phyloP scores from a whole-genome alignment of 345 rosid genomes.

The Linum trigynum region DNA sequence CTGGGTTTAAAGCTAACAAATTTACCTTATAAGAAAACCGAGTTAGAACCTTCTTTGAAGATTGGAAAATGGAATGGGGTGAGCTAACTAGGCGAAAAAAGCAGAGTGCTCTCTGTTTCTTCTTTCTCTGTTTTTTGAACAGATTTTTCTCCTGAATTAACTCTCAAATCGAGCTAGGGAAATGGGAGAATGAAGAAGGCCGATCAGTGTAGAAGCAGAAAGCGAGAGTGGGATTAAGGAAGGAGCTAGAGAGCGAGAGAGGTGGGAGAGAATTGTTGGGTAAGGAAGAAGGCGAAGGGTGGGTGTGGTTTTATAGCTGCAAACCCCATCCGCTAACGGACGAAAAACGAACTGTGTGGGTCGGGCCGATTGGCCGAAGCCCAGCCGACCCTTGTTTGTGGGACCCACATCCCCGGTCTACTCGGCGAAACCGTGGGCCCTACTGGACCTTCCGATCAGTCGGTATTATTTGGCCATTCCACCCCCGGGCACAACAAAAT shows the following conservation, averaged over 20 bases:
- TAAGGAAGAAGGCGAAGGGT: neutral
- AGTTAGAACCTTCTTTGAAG: neutral
- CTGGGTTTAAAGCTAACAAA: no score
- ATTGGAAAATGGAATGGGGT: neutral
- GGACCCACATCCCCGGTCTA: no score
- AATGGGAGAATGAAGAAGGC: neutral
- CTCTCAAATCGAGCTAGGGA: neutral
- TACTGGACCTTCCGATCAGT: no score
- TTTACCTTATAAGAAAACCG: neutral
- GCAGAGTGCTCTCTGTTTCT: constrained; percentile 10
- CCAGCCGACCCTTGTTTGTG: no score
- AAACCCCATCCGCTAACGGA: no score
- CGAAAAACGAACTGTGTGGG: no score
- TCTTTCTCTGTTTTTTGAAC: no score
- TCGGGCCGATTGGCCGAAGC: no score
- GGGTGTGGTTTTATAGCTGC: neutral
- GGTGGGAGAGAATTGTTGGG: neutral
- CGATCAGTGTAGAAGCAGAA: neutral
- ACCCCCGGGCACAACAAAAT: no score
- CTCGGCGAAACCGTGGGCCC: no score
- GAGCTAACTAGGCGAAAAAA: neutral
- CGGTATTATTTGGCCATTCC: no score
- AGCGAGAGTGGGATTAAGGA: neutral
- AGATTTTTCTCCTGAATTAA: no score
- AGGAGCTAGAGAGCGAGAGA: neutral